Base-by-base conservation (phyloP, 495 filamentous ascomycete genomes). In the Aspergillus egyptiacus region DNA sequence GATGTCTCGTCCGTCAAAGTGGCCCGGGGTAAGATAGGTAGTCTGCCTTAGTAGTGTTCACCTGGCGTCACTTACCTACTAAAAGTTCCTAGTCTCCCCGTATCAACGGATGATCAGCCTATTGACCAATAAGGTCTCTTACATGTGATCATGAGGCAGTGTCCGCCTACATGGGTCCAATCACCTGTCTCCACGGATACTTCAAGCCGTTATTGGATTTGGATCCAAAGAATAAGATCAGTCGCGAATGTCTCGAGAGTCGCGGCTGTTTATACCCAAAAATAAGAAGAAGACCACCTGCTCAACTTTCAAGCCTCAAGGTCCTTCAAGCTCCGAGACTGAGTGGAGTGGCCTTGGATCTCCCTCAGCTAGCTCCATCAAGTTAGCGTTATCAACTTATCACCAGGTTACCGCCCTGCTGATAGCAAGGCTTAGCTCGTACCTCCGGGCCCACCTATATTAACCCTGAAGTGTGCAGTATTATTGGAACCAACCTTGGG, bases 21-120 rank as follows among this genome's bases (percentile, higher is more conserved):
- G n/a, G n/a, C n/a, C n/a, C n/a, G n/a, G n/a, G n/a, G n/a, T n/a
- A n/a, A n/a, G n/a, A n/a, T n/a, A n/a, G n/a, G n/a, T n/a, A n/a
- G n/a, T n/a, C n/a, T n/a, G n/a, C n/a, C n/a, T n/a, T n/a, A n/a
- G n/a, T n/a, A n/a, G n/a, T n/a, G n/a, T n/a, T 22, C 18, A 14
- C 50, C 50, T 62, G 55, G 56, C 56, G 60, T 63, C 60, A 62
- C 50, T 59, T 32, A 50, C 6, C 9, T 31, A 6, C 4, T 8
- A 27, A 27, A 20, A 3, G 11, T 49, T 47, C 19, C 41, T 59
- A 63, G n/a, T n/a, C n/a, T 63, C 60, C 59, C 54, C 56, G 58
- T 56, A 50, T 48, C 44, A 27, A 8, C n/a, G 28, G 18, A 31
- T 22, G 20, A 11, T 31, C 25, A 17, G 18, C 13, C 1, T 2